These are phyloP conservation scores for Neurospora sp. DNA, from an alignment of 495 filamentous ascomycete genomes.

Conservation along the genomic window DNA sequence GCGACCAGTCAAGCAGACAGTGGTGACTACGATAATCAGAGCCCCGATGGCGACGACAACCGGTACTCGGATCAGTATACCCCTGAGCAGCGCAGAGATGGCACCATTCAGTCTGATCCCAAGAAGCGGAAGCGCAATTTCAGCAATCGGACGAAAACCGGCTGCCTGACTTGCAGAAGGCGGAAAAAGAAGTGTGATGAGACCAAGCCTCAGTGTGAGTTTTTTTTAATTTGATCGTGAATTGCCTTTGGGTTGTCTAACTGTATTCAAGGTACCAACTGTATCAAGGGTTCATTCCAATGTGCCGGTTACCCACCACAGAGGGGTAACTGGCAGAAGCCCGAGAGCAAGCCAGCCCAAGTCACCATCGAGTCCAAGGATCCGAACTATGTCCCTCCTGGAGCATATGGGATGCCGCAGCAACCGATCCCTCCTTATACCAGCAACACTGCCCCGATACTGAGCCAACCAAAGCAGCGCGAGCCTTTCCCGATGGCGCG, in stretches of 20 bases:
- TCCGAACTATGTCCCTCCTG: slow-evolving; percentile 48
- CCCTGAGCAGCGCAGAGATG: slow-evolving; percentile 37
- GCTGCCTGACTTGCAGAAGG: slow-evolving; percentile 87
- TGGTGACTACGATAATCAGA: slow-evolving; percentile 34
- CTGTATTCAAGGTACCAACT: slow-evolving; percentile 69
- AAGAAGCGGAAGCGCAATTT: slow-evolving; percentile 82
- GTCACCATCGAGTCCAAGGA: slow-evolving; percentile 83
- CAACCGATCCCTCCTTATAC: slow-evolving; percentile 20
- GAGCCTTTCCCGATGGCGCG: slow-evolving; percentile 42
- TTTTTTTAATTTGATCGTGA: neutral
- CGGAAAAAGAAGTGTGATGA: slow-evolving; percentile 99
- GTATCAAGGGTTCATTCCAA: slow-evolving; percentile 79
- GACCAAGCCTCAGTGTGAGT: slow-evolving; percentile 81
- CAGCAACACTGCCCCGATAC: slow-evolving; percentile 11
- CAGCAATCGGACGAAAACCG: slow-evolving; percentile 94
- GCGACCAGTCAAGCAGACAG: slow-evolving; percentile 29
- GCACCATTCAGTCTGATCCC: slow-evolving; percentile 54
- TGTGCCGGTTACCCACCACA: slow-evolving; percentile 83
- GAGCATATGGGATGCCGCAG: slow-evolving; percentile 43
- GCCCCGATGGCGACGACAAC: slow-evolving; percentile 40
- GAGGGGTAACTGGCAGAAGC: slow-evolving; percentile 59
- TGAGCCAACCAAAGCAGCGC: slow-evolving; percentile 29
- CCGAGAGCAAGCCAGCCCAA: slow-evolving; percentile 49
- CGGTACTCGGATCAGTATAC: slow-evolving; percentile 34
- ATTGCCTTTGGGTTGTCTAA: slow-evolving; percentile 5